These are phyloP conservation scores for Tolypocladium amazonense DNA, from an alignment of 2,329 filamentous ascomycete species.

Conservation along the genomic window DNA sequence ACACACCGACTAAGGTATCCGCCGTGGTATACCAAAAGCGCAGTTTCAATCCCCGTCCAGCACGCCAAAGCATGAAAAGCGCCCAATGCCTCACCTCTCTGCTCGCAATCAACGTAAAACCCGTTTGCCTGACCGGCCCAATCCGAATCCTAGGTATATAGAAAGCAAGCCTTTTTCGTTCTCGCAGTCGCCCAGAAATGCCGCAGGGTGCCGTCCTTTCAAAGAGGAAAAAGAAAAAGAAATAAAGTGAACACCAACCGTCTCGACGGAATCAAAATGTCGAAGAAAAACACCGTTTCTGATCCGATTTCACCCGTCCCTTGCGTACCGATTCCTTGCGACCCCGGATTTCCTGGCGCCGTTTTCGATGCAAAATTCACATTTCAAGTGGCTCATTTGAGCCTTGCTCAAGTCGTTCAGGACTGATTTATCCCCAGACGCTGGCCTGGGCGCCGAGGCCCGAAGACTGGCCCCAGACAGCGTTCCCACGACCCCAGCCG, in stretches of 20 bases:
- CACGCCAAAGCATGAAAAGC: conserved; percentile 7
- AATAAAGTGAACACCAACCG: not conserved
- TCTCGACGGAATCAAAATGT: conserved; percentile 5
- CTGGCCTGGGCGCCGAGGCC: conserved; percentile 80
- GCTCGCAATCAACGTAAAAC: conserved; percentile 4
- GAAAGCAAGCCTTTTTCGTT: conserved; percentile 7
- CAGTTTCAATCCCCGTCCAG: conserved; percentile 7
- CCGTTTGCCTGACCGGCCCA: conserved; percentile 4
- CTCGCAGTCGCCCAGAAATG: conserved; percentile 11
- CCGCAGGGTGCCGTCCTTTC: conserved; percentile 4
- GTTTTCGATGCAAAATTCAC: conserved; percentile 12
- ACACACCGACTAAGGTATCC: conserved; percentile 7
- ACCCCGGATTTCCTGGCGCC: conserved; percentile 6
- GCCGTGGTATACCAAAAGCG: conserved; percentile 8
- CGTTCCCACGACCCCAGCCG: conserved; percentile 70
- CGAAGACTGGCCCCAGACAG: conserved; percentile 77
- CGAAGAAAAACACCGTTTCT: conserved; percentile 5
- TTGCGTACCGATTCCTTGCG: conserved; percentile 2
- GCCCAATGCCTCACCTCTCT: conserved; percentile 7
- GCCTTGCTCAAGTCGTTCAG: not conserved
- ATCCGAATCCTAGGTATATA: conserved; percentile 10
- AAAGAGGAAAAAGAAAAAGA: conserved; percentile 2
- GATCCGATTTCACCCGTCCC: not conserved
- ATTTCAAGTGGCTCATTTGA: not conserved
- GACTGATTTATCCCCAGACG: conserved; percentile 66